Evolutionary conservation across 345 rosid species (phyloP).

Genomic region (Leavenworthia alabamica): DNA sequence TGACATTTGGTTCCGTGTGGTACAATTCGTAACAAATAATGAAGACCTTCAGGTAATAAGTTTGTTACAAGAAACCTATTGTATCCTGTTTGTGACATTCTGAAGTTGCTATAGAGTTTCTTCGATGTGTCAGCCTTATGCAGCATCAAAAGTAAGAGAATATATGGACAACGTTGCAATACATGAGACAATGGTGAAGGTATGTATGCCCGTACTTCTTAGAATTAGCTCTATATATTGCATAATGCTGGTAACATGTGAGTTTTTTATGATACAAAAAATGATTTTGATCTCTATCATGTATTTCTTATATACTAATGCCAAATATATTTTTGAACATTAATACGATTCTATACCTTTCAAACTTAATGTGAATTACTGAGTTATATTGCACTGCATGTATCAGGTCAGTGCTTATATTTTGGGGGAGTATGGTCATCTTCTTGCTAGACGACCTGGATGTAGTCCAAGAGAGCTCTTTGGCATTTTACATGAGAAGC

Average conservation of each 20-base stretch:
- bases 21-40: slow-evolving; percentile 95
- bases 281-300: no score
- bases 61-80: background rate
- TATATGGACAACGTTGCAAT: slow-evolving; percentile 90
- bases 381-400: background rate
- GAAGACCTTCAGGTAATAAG: slow-evolving; percentile 91
- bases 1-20: slow-evolving; percentile 99
- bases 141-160: slow-evolving; percentile 87
- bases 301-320: no score
- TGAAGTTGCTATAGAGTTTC: slow-evolving; percentile 24
- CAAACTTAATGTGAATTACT: background rate
- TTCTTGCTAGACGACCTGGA: slow-evolving; percentile 89
- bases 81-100: background rate
- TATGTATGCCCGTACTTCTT: slow-evolving; percentile 26
- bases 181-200: slow-evolving; percentile 99
- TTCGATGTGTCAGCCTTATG: slow-evolving; percentile 67
- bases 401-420: slow-evolving; percentile 92
- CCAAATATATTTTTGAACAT: background rate
- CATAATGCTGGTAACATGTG: background rate
- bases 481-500: slow-evolving; percentile 81
- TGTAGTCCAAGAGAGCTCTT: slow-evolving; percentile 95
- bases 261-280: no score
- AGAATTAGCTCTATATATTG: background rate
- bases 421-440: slow-evolving; percentile 96
- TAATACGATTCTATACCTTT: background rate